A percentile compares a stretch with the other conserved stretches of the same genome.
Evolutionary conservation across 176 grass and related monocot species (phyloP).

Genomic region (Avena sativa): DNA sequence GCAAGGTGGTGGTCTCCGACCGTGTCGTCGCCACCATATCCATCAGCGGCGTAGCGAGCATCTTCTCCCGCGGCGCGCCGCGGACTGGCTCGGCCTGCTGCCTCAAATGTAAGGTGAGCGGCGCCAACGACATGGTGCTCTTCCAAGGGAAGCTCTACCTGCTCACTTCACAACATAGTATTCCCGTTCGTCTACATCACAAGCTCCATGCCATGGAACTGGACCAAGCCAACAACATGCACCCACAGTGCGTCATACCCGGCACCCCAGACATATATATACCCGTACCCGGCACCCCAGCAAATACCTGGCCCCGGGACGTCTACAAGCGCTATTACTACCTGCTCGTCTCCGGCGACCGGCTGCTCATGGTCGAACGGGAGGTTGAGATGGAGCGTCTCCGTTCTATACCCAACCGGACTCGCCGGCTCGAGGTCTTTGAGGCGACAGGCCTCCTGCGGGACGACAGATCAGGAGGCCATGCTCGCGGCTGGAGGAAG

Average conservation of each 20-base stretch:
- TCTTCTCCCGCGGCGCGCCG: neutral
- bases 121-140: neutral
- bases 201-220: neutral
- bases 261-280: neutral
- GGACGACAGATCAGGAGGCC: neutral
- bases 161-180: neutral
- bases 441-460: neutral
- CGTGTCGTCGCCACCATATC: neutral
- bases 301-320: neutral
- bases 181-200: neutral
- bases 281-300: neutral
- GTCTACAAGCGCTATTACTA: neutral
- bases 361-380: constrained; percentile 10
- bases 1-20: neutral
- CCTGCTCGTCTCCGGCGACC: neutral
- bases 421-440: neutral
- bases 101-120: neutral
- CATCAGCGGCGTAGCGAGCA: neutral
- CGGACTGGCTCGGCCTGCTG: neutral
- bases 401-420: neutral
- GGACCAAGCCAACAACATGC: neutral
- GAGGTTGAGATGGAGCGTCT: neutral
- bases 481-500: neutral
- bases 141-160: neutral
- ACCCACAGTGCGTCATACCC: neutral